Evolutionary conservation across 345 rosid species (phyloP).

Genomic region (Dovyalis caffra): DNA sequence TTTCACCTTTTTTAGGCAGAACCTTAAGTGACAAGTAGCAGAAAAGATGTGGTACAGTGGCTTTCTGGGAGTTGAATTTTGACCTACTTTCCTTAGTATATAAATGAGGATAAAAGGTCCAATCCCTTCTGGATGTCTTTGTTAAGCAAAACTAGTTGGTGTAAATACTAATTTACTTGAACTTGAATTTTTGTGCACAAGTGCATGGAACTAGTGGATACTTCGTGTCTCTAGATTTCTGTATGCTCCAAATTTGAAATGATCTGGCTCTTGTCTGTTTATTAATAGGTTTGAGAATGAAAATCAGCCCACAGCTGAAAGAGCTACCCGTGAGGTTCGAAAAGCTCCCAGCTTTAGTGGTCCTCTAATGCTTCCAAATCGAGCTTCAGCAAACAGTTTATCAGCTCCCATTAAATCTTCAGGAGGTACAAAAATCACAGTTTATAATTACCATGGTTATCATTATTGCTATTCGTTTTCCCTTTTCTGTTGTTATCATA

Average conservation of each 20-base stretch:
- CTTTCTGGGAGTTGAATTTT: neutral
- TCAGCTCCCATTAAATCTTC: constrained; percentile 97
- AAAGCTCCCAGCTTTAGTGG: constrained; percentile 95
- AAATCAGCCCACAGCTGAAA: constrained; percentile 44
- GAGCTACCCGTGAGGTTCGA: constrained; percentile 44
- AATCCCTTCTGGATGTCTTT: neutral
- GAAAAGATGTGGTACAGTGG: neutral
- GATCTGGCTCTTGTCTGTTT: constrained; percentile 4
- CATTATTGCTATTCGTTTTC: constrained; percentile 5
- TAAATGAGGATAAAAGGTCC: neutral
- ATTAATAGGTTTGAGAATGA: constrained; percentile 65
- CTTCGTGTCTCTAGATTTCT: neutral
- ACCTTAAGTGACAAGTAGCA: neutral
- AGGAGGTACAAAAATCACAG: constrained; percentile 51
- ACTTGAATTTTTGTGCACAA: neutral
- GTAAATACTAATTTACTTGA: neutral
- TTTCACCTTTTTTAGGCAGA: neutral
- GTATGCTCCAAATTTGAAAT: constrained; percentile 10
- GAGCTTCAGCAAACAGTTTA: constrained; percentile 97
- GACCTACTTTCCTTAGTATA: neutral
- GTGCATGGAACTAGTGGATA: neutral
- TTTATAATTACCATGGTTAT: neutral
- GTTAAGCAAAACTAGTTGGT: neutral
- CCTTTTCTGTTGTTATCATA: neutral
- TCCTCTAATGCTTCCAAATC: constrained; percentile 86